phyloP scores from a whole-genome alignment of 2,329 filamentous ascomycete species.

The Venturia aucupariae region DNA sequence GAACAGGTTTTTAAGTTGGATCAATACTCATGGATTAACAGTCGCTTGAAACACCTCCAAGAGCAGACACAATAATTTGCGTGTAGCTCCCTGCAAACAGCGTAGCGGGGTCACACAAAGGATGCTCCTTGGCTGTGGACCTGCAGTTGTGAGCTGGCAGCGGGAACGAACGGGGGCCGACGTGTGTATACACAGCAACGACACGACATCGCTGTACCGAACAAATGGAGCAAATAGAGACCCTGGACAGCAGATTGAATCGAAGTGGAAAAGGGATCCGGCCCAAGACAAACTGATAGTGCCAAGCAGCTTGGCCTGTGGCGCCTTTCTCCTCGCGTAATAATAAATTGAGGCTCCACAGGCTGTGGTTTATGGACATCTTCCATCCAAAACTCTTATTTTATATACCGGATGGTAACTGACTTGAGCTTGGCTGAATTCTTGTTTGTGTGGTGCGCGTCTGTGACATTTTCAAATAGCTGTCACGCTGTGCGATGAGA shows the following conservation, averaged over 20 bases:
- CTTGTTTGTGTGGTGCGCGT: neutral
- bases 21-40: neutral
- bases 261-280: neutral
- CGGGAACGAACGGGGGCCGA: neutral
- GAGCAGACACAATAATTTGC: neutral
- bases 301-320: slow-evolving; percentile 6
- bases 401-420: neutral
- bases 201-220: neutral
- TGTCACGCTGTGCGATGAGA: too few species aligned
- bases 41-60: neutral
- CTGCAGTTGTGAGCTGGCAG: neutral
- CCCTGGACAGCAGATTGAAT: neutral
- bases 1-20: slow-evolving; percentile 3
- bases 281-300: neutral
- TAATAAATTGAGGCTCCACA: neutral
- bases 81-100: neutral
- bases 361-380: neutral
- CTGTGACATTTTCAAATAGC: neutral
- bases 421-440: neutral
- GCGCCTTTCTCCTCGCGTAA: neutral
- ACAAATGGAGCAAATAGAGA: neutral
- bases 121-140: neutral
- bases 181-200: neutral
- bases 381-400: neutral
- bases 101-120: neutral